These are phyloP conservation scores for Tylopilus felleus DNA, from an alignment of 768 basidiomycete genomes.

Conservation along the genomic window DNA sequence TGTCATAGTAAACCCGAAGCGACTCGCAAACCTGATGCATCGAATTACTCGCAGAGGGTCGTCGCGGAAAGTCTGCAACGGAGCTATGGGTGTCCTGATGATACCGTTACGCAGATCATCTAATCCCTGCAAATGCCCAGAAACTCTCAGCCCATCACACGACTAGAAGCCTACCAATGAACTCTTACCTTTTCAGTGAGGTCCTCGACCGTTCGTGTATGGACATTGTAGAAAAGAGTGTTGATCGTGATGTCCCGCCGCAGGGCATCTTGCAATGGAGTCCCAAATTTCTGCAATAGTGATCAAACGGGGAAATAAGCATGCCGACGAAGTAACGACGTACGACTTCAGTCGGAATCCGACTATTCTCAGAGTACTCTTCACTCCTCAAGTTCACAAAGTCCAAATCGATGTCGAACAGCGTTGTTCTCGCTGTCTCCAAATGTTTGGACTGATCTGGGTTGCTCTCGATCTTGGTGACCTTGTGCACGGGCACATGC, in stretches of 20 bases:
- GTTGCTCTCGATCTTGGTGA: slow-evolving; percentile 87
- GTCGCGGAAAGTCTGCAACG: slow-evolving; percentile 85
- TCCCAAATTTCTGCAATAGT: slow-evolving; percentile 73
- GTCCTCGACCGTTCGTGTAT: slow-evolving; percentile 83
- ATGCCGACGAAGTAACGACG: slow-evolving; percentile 27
- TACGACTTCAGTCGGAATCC: slow-evolving; percentile 88
- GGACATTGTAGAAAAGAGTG: slow-evolving; percentile 93
- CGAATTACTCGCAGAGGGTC: slow-evolving; percentile 93
- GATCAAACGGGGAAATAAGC: background rate
- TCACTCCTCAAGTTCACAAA: slow-evolving; percentile 93
- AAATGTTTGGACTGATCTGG: slow-evolving; percentile 98
- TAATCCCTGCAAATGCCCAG: slow-evolving; percentile 56
- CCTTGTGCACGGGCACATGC: slow-evolving; percentile 39
- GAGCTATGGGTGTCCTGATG: slow-evolving; percentile 86
- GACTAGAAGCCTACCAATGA: background rate
- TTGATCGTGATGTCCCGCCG: slow-evolving; percentile 95
- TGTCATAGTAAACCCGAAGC: slow-evolving; percentile 81
- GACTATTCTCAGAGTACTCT: slow-evolving; percentile 80
- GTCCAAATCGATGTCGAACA: slow-evolving; percentile 83
- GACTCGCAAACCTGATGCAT: slow-evolving; percentile 86
- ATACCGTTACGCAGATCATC: slow-evolving; percentile 75
- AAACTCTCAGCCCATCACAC: slow-evolving; percentile 8
- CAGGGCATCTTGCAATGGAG: slow-evolving; percentile 86
- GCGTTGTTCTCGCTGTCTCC: slow-evolving; percentile 84
- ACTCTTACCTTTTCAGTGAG: slow-evolving; percentile 67